Evolutionary conservation across 495 filamentous ascomycete species (phyloP), one percentile per base, ranked within the genome.

Genomic region (Aspergillus olivimuriae): DNA sequence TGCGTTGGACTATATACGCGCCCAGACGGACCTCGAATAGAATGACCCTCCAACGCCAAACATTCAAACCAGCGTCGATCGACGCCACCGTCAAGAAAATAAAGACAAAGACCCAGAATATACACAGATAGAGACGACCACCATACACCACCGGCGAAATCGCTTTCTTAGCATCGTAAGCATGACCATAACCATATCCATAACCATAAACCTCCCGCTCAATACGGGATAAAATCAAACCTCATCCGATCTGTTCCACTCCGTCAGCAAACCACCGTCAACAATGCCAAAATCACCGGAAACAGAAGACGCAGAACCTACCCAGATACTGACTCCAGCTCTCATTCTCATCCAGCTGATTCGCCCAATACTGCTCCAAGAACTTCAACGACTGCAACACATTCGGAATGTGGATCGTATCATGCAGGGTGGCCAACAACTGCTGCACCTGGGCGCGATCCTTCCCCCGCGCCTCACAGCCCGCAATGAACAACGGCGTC

Each of bases 211-310:
- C 3, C 20, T 32, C 9, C 7, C 19, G 4, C 36, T 41, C 51
- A 72, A 50, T 72, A 72, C 5, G 69, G 69, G 40, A 72, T 72
- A 38, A 72, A 72, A 43, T 72, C 69, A 39, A 69, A 62, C 15
- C 53, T 58, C 69, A 72, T 70, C 16, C 69, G 66, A 52, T 69
- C 69, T 72, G 34, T 2, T n/a, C 2, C 15, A n/a, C n/a, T n/a
- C n/a, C 6, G 39, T 64, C 38, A 63, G 57, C 37, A n/a, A 32
- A 4, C 7, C 14, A 30, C 40, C 21, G 6, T 1, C 19, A 2
- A 11, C 10, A n/a, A n/a, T n/a, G n/a, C n/a, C n/a, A 11, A 28
- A 5, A 11, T 28, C 11, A 5, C 24, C 31, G 36, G 8, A 6
- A 4, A 30, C 33, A 19, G 3, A 26, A 31, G 0, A 21, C 10